Percentiles rank a stretch among this genome's conserved stretches.
Conservation (phyloP, 495 filamentous ascomycete species). For the Lophiostoma macrostomum region DNA sequence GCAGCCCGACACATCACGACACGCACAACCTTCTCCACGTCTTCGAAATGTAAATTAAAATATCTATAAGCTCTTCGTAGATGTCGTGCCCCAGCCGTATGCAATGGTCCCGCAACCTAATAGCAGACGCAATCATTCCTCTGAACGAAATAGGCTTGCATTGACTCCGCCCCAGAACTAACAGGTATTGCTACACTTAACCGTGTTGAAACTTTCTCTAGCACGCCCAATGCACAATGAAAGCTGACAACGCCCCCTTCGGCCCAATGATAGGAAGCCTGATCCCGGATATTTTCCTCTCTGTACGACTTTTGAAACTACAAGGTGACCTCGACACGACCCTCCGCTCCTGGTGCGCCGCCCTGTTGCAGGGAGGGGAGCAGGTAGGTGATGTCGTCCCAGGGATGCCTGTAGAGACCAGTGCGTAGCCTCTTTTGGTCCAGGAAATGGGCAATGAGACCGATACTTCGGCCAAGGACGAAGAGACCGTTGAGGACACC, state of each 20-base stretch:
- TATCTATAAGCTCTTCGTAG: neutral
- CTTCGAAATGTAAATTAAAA: neutral
- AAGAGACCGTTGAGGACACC: conserved; percentile 99
- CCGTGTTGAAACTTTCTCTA: conserved; percentile 5
- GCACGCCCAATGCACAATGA: conserved; percentile 7
- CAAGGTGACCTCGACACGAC: conserved; percentile 36
- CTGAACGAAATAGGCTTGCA: conserved; percentile 1
- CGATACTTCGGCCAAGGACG: conserved; percentile 91
- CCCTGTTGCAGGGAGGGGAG: conserved; percentile 29
- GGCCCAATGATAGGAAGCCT: neutral
- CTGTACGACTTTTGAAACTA: conserved; percentile 8
- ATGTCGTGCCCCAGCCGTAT: neutral
- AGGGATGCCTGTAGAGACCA: conserved; percentile 96
- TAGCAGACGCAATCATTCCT: neutral
- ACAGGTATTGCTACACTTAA: conserved; percentile 23
- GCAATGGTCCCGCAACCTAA: neutral
- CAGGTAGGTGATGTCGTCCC: conserved; percentile 56
- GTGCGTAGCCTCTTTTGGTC: conserved; percentile 99
- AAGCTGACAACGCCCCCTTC: conserved; percentile 18
- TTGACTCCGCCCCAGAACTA: conserved; percentile 4
- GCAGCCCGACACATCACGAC: too few relatives aligned
- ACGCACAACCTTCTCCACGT: too few relatives aligned
- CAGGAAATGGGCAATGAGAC: conserved; percentile 98
- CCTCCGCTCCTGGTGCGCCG: conserved; percentile 31
- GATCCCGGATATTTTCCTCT: conserved; percentile 5